A percentile compares a stretch with the other conserved stretches of the same genome.
phyloP scores from a whole-genome alignment of 306 rosid genomes.

The Ziziphus jujuba region DNA sequence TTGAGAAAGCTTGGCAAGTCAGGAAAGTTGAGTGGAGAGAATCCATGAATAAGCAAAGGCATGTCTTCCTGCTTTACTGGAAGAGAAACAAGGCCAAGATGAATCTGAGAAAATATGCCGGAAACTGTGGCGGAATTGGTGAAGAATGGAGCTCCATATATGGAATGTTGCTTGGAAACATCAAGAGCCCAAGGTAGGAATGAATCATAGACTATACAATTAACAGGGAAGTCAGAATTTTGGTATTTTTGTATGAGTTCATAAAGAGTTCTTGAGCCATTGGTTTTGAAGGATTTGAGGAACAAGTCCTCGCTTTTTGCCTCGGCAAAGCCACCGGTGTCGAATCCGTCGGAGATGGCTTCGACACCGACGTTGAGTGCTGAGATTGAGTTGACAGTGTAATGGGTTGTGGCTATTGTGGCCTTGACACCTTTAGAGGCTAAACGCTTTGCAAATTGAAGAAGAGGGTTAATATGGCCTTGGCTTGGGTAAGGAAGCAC shows the following conservation, averaged over 20 bases:
- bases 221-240: conserved; percentile 7
- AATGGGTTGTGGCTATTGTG: conserved; percentile 21
- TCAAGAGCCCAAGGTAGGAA: conserved; percentile 33
- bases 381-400: conserved; percentile 21
- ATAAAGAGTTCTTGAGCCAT: conserved; percentile 6
- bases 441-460: conserved; percentile 35
- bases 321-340: conserved; percentile 46
- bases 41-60: conserved; percentile 46
- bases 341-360: conserved; percentile 70
- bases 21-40: conserved; percentile 41
- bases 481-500: conserved; percentile 33
- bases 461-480: conserved; percentile 43
- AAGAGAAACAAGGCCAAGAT: conserved; percentile 15
- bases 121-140: conserved; percentile 35
- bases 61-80: conserved; percentile 31
- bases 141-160: conserved; percentile 35
- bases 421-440: conserved; percentile 26
- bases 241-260: conserved; percentile 12
- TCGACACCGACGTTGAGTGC: conserved; percentile 33
- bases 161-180: conserved; percentile 25
- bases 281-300: conserved; percentile 18
- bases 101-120: conserved; percentile 30
- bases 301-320: conserved; percentile 25
- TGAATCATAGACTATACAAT: conserved; percentile 39
- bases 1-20: conserved; percentile 54